A percentile compares a stretch with the other conserved stretches of the same genome.
These are phyloP conservation scores for Penicillium egyptiacum DNA, from an alignment of 495 filamentous ascomycete species.

Conservation along the genomic window DNA sequence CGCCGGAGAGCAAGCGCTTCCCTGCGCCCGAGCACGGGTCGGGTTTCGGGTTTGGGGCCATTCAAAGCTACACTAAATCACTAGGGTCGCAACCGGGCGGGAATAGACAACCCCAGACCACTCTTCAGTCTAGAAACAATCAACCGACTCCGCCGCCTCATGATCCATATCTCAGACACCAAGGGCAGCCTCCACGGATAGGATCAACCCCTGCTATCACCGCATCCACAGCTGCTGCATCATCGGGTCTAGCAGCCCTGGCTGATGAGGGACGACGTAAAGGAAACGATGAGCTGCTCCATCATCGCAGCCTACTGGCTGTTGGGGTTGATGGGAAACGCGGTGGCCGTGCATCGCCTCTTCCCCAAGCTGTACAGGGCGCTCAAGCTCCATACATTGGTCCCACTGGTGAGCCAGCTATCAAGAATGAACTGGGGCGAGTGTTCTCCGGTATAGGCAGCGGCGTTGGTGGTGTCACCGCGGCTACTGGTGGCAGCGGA, in stretches of 20 bases:
- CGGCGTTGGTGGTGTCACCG: conserved; percentile 67
- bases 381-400: conserved; percentile 76
- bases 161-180: conserved; percentile 37
- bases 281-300: conserved; percentile 58
- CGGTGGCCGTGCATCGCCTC: conserved; percentile 64
- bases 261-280: conserved; percentile 47
- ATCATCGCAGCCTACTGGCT: conserved; percentile 47
- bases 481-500: conserved; percentile 53
- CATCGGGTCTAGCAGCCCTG: conserved; percentile 28
- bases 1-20: conserved; percentile 44
- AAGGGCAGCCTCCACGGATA: conserved; percentile 35
- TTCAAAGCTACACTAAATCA: conserved; percentile 51
- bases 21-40: conserved; percentile 33
- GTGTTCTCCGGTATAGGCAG: conserved; percentile 92
- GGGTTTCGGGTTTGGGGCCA: conserved; percentile 47
- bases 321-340: conserved; percentile 47
- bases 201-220: conserved; percentile 22
- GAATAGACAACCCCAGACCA: conserved; percentile 31
- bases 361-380: conserved; percentile 90
- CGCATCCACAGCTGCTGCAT: conserved; percentile 23
- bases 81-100: conserved; percentile 44
- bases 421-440: conserved; percentile 88
- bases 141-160: conserved; percentile 39
- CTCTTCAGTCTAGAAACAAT: conserved; percentile 38
- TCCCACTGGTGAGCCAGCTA: conserved; percentile 73